Evolutionary conservation across 2,329 filamentous ascomycete genomes (phyloP), one percentile per base, ranked within the genome.

Genomic region (Beauveria brongniartii): DNA sequence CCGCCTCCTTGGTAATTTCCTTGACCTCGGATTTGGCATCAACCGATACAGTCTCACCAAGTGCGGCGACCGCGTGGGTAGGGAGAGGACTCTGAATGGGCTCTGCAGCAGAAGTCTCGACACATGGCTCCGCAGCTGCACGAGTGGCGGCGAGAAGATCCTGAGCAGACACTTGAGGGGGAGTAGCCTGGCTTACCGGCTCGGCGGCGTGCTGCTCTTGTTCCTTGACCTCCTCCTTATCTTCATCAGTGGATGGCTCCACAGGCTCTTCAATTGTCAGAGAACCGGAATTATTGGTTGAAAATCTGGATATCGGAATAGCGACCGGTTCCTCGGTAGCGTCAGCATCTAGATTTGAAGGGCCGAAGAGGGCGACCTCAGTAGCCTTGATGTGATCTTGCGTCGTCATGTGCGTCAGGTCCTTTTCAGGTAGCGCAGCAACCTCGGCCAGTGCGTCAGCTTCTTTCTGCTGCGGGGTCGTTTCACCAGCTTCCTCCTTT

Each of bases 291-390:
- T 61, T 62, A 16, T 59, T 58, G 47, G 74, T 75, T 12, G 77
- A 78, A 64, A 79, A 78, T 63, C 73, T 78, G 53, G 77, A 79
- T 55, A 73, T 71, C 16, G 77, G 75, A 43, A 73, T 73, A 12
- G 37, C 48, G 6, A 58, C 30, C 7, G 61, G 30, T 9, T 62
- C 61, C 10, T 62, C 47, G 10, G 24, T 24, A n/a, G 28, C n/a
- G 20, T 53, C 60, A 28, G 50, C 10, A 22, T 40, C 40, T 30
- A 20, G 2, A 10, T 40, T 40, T 1, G 46, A 20, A 40, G 70
- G 55, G 66, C 58, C 58, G 30, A 60, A 60, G 67, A 63, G 62
- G 66, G 65, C 63, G 63, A 57, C 55, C 24, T 63, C 66, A 54
- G 60, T 63, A 20, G 64, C 62, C 24, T 50, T 56, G 37, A 55